phyloP scores from a whole-genome alignment of 1,284 basidiomycete genomes.

The Cutaneotrichosporon sp. region DNA sequence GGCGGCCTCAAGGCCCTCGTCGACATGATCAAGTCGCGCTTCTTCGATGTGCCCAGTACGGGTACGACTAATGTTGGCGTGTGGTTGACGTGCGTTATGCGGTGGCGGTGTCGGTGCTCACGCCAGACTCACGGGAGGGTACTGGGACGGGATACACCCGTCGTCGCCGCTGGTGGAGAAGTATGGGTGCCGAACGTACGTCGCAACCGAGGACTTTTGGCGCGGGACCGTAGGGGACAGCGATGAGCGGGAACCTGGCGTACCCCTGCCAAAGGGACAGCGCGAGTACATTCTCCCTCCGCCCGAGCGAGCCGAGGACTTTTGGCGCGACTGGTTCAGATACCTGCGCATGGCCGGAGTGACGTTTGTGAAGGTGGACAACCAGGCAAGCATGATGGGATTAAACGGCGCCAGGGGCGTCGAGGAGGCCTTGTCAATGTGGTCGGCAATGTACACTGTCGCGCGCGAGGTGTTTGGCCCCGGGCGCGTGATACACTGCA shows the following conservation, averaged over 20 bases:
- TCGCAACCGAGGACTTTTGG: constrained; percentile 8
- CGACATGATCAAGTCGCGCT: constrained; percentile 3
- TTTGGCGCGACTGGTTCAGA: constrained; percentile 37
- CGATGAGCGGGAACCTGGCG: background rate
- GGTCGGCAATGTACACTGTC: constrained; percentile 21
- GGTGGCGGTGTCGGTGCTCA: background rate
- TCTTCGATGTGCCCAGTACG: background rate
- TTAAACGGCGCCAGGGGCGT: constrained; percentile 11
- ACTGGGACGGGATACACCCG: constrained; percentile 34
- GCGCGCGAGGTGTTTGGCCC: constrained; percentile 22
- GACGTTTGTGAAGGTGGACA: constrained; percentile 36
- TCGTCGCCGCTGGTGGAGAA: constrained; percentile 19
- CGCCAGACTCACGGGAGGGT: constrained; percentile 26
- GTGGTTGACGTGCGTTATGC: constrained; percentile 20
- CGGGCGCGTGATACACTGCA: constrained; percentile 31
- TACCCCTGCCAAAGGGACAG: constrained; percentile 3
- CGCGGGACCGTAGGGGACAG: constrained; percentile 7
- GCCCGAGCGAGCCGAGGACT: constrained; percentile 22
- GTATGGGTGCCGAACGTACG: constrained; percentile 25
- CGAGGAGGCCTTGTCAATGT: constrained; percentile 18
- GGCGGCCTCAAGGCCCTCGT: constrained; percentile 3
- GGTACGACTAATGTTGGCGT: constrained; percentile 23
- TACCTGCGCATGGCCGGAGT: constrained; percentile 25
- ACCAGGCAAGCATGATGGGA: constrained; percentile 24
- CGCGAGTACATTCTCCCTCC: constrained; percentile 21